A percentile compares a stretch with the other conserved stretches of the same genome.
phyloP scores from a whole-genome alignment of 164 flowering plant species.

The Vitis amurensis region DNA sequence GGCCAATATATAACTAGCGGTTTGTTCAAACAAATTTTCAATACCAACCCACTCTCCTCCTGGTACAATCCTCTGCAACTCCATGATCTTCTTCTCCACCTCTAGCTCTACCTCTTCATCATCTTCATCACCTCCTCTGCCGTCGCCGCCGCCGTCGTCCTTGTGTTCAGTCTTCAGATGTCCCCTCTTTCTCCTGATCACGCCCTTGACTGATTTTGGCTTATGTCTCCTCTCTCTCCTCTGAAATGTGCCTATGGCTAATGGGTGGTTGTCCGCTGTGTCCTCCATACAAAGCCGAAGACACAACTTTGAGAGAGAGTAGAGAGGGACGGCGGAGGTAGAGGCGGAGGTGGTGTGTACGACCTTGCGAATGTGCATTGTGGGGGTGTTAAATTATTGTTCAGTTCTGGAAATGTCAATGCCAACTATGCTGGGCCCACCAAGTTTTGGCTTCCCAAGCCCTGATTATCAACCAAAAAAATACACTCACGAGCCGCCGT shows the following conservation, averaged over 20 bases:
- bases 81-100: conserved; percentile 48
- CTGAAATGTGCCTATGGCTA: neutral
- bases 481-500: neutral
- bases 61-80: conserved; percentile 58
- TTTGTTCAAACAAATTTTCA: conserved; percentile 56
- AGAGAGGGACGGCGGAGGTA: neutral
- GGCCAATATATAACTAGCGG: conserved; percentile 56
- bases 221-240: conserved; percentile 8
- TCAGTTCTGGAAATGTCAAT: conserved; percentile 40
- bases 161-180: too few relatives aligned
- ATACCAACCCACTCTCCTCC: conserved; percentile 47
- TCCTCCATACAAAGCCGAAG: conserved; percentile 8
- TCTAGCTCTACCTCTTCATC: conserved; percentile 37
- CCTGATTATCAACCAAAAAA: neutral
- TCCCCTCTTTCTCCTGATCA: neutral
- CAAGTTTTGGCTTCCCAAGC: conserved; percentile 27
- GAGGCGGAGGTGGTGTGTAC: conserved; percentile 4
- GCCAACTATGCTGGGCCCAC: conserved; percentile 49
- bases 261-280: neutral
- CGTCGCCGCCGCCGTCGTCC: neutral
- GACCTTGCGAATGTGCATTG: neutral
- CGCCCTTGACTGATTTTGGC: neutral
- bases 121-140: conserved; percentile 4
- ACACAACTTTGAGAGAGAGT: neutral
- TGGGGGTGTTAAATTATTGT: conserved; percentile 35